Conservation (phyloP, 805 yeast species). For the Metschnikowia noctiluminum region DNA sequence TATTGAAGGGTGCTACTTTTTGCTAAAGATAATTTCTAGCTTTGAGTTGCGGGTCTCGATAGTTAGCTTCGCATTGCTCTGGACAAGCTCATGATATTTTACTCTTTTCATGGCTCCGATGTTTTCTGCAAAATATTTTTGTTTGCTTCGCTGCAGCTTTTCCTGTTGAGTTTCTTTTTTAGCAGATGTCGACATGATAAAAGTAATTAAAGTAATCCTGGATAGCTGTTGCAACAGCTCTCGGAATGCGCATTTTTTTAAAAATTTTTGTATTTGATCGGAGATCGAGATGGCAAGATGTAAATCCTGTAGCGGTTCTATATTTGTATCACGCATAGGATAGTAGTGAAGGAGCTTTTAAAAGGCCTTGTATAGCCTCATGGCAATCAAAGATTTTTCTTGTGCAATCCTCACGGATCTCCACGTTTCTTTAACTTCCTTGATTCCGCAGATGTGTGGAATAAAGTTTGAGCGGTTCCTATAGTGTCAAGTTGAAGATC, state of each 20-base stretch:
- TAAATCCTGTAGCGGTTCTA: background rate
- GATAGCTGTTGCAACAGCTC: background rate
- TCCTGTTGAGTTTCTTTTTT: background rate
- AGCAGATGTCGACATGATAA: background rate
- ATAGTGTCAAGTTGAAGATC: background rate
- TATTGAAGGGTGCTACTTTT: background rate
- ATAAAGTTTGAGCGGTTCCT: background rate
- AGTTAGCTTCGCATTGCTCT: background rate
- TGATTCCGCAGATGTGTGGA: background rate
- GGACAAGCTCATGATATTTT: background rate
- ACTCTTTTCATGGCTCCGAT: background rate
- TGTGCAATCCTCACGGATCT: background rate
- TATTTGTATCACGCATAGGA: background rate
- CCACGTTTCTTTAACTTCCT: background rate
- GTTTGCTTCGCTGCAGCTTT: background rate
- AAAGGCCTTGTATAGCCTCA: background rate
- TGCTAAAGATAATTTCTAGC: background rate
- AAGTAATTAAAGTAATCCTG: background rate
- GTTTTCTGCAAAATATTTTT: background rate
- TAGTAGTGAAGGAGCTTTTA: background rate
- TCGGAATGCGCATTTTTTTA: background rate
- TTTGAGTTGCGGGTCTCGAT: background rate
- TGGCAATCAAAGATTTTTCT: background rate
- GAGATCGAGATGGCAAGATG: background rate
- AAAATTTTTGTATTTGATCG: background rate